Evolutionary conservation across 1,139 yeast genomes (phyloP), one percentile per base, ranked within the genome.

Genomic region (Kluyveromyces sp.): DNA sequence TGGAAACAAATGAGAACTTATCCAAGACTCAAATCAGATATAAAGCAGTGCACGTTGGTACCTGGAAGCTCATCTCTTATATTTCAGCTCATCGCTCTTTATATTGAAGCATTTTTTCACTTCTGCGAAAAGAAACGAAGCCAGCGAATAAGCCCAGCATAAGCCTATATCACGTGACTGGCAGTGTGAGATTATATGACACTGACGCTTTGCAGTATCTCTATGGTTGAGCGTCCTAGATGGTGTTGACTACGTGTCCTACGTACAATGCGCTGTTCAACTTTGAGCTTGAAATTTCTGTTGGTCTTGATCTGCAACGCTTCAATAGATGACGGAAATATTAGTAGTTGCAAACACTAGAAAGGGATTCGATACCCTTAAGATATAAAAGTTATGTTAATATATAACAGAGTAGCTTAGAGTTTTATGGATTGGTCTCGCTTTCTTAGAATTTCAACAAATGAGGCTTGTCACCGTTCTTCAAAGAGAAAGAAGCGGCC

Each of bases 381-480:
- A 38, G 41, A 38, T 38, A 38, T 38, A 38, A 38, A 35, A 38
- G 41, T 30, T 38, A 38, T 38, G 35, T 38, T 31, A 33, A 35
- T 35, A 38, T 38, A 38, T 38, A 38, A 38, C 41, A 38, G 16
- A 38, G 35, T 38, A 38, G 41, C 35, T 38, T 38, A 38, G 32
- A 38, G 41, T 30, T 38, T 33, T 4, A 18, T 33, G n/a, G 26
- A 7, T 18, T 32, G 26, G 26, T 6, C 32, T 31, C 41, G 18
- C 41, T 38, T 38, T 38, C 41, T 83, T 87, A 92, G 75, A 92
- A 92, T 80, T 86, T 87, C 83, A 92, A 88, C 73, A 86, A 84
- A 77, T 92, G 98, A 68, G 98, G 99, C 75, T 78, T 88, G 81
- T 92, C 98, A 75, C 98, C 98, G 77, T 78, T 82, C 87, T 88